Base-by-base conservation (phyloP, 345 rosid species). In the Eucalyptus caleyi region DNA sequence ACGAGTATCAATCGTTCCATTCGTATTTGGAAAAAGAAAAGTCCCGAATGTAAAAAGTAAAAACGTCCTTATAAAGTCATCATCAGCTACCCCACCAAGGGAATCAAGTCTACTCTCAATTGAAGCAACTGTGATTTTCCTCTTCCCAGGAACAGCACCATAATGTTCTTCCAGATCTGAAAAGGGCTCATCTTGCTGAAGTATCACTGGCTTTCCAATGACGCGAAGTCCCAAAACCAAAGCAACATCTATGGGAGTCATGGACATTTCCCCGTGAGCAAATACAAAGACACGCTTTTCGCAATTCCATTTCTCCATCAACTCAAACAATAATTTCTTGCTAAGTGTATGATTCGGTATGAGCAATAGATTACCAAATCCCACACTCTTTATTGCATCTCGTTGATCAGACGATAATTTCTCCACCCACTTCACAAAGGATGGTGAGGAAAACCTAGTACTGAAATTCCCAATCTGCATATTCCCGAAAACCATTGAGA, bases 21-120 rank as follows among this genome's bases (percentile, higher is more conserved):
- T 90, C 13, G 93, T 50, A 62, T 87, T 89, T 1, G 95, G 94
- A 80, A 93, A 91, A 87, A 93, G 94, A 49, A 92, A 77, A 53
- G 89, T 89, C 89, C 94, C 95, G 47, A 93, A 86, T 13, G 91
- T 88, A 21, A 88, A 93, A 7, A 93, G 90, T 51, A 93, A 49
- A 88, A 93, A 93, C 1, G 91, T 90, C 89, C 95, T 87, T 30
- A 91, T 86, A 89, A 93, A 93, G 89, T 93, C 92, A 50, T 93
- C 94, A 86, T 87, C 80, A 56, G n/a, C 91, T 11, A 10, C 81
- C 56, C 87, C 92, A 54, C 91, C 93, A 67, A 93, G 90, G 32
- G 92, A 89, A 56, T 93, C 93, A 12, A 93, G 90, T 86, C 93
- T 91, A 67, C 88, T 91, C 89, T 92, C 92, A 24, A 93, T 77